Conservation (phyloP, 257 asterid species). For the Solanum gandarillasii region DNA sequence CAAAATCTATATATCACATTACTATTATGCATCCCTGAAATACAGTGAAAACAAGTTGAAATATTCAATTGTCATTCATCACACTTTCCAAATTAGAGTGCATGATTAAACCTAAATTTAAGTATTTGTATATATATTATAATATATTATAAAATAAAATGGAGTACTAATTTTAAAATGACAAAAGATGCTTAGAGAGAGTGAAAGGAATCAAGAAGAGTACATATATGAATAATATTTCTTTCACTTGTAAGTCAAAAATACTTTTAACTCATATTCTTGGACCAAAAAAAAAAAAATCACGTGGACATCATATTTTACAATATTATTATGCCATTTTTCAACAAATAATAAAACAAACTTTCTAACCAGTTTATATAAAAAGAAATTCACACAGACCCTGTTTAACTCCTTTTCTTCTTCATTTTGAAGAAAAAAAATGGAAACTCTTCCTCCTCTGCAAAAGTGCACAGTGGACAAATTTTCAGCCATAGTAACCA, state of each 20-base stretch:
- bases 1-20: background rate
- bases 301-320: too few species aligned
- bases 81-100: background rate
- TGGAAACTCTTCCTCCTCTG: background rate
- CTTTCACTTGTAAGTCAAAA: background rate
- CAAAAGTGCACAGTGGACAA: background rate
- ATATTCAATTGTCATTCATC: background rate
- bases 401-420: background rate
- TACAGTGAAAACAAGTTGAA: background rate
- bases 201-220: background rate
- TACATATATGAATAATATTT: too few species aligned
- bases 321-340: background rate
- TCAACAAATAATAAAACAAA: background rate
- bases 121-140: too few species aligned
- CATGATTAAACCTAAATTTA: background rate
- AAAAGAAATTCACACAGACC: too few species aligned
- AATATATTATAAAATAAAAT: too few species aligned
- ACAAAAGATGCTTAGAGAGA: background rate
- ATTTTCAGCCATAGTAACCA: constrained; percentile 8
- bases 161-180: too few species aligned
- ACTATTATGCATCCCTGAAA: background rate
- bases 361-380: background rate
- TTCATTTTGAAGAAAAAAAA: background rate
- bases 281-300: too few species aligned
- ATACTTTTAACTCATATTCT: too few species aligned